These are phyloP conservation scores for Candida pseudoviswanathii DNA, from an alignment of 1,139 yeast species.

Conservation along the genomic window DNA sequence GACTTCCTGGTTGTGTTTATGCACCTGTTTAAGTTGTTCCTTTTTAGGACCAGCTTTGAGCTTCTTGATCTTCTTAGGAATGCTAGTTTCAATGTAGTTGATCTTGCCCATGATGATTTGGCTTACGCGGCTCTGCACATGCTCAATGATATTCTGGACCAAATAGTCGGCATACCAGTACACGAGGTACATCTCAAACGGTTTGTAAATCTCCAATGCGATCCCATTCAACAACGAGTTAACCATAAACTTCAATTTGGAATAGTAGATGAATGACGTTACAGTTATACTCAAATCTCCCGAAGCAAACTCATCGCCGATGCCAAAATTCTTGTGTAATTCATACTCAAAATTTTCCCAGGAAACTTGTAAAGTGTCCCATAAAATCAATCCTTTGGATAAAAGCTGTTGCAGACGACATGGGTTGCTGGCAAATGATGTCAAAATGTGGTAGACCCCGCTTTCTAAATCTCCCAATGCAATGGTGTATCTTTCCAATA, in stretches of 20 bases:
- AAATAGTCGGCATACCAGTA: conserved; percentile 69
- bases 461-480: conserved; percentile 37
- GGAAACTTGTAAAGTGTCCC: conserved; percentile 82
- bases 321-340: conserved; percentile 29
- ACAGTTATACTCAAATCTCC: conserved; percentile 50
- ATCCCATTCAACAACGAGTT: conserved; percentile 76
- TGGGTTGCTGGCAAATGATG: conserved; percentile 68
- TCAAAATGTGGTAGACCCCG: conserved; percentile 56
- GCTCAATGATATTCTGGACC: conserved; percentile 47
- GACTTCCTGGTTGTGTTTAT: conserved; percentile 20
- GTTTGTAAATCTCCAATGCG: conserved; percentile 72
- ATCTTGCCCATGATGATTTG: conserved; percentile 39
- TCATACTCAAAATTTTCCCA: conserved; percentile 56
- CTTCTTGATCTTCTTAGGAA: conserved; percentile 54
- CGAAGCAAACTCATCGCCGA: conserved; percentile 35
- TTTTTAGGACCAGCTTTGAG: conserved; percentile 47
- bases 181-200: conserved; percentile 68
- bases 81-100: conserved; percentile 28
- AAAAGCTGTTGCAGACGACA: conserved; percentile 79
- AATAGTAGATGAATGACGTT: conserved; percentile 66
- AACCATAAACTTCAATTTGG: conserved; percentile 69
- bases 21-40: conserved; percentile 29
- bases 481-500: conserved; percentile 8
- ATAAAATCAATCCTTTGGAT: conserved; percentile 56
- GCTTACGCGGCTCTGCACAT: conserved; percentile 50